A percentile compares a stretch with the other conserved stretches of the same genome.
Evolutionary conservation across 371 early-diverging fungal genomes (phyloP).

Genomic region (Amoeboradix gromovi): DNA sequence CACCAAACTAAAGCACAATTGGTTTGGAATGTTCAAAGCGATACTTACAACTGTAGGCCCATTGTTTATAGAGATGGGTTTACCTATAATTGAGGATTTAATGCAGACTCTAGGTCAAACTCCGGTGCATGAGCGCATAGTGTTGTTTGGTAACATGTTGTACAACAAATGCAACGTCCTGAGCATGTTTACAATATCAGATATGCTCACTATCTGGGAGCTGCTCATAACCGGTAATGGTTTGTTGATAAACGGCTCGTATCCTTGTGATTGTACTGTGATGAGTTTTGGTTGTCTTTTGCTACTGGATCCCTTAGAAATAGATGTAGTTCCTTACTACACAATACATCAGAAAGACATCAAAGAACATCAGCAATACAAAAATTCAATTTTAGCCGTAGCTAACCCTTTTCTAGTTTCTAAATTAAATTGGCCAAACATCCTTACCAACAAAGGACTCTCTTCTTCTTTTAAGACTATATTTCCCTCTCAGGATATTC

Average conservation of each 20-base stretch:
- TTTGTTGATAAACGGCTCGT: neutral
- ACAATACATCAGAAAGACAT: neutral
- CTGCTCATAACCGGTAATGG: neutral
- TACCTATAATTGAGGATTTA: neutral
- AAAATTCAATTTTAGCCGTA: neutral
- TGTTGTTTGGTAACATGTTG: neutral
- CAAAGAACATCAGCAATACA: neutral
- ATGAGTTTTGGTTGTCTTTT: neutral
- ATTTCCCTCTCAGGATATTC: neutral
- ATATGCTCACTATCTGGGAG: neutral
- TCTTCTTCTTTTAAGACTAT: neutral
- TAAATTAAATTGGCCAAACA: neutral
- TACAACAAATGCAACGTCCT: neutral
- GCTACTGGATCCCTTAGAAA: neutral
- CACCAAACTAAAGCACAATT: neutral
- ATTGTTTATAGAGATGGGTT: neutral
- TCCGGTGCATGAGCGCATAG: neutral
- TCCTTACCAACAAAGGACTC: neutral
- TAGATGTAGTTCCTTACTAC: neutral
- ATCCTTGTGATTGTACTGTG: neutral
- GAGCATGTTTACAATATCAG: neutral
- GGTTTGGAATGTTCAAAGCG: neutral
- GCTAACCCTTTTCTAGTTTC: neutral
- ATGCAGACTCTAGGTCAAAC: neutral
- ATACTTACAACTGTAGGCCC: neutral